Percentiles rank a stretch among this genome's conserved stretches.
These are phyloP conservation scores for Podaxis mareebaensis DNA, from an alignment of 768 basidiomycete species.

Conservation along the genomic window DNA sequence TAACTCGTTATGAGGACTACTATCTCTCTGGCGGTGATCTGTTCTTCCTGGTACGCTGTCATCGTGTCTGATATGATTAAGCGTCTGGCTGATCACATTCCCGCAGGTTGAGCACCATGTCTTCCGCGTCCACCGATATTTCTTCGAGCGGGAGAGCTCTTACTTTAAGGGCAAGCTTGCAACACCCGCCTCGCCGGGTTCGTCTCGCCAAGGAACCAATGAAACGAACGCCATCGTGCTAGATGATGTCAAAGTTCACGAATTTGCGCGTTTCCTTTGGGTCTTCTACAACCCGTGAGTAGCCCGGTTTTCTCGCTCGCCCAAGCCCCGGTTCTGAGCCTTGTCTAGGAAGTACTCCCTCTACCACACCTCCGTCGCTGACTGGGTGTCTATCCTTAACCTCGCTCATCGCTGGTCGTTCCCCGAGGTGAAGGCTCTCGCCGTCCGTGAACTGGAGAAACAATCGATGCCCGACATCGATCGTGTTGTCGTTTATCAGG, in stretches of 20 bases:
- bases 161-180: conserved; percentile 42
- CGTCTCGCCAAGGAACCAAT: conserved; percentile 33
- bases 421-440: conserved; percentile 48
- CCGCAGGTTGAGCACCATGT: conserved; percentile 54
- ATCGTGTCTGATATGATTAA: background rate
- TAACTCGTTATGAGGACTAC: conserved; percentile 37
- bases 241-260: conserved; percentile 31
- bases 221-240: conserved; percentile 45
- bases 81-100: background rate
- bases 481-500: conserved; percentile 58
- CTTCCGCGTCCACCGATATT: conserved; percentile 61
- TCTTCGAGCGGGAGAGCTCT: conserved; percentile 61
- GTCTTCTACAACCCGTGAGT: conserved; percentile 58
- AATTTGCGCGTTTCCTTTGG: conserved; percentile 52
- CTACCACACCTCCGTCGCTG: conserved; percentile 47
- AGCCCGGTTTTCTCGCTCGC: background rate
- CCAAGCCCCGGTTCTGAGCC: background rate
- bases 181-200: conserved; percentile 30
- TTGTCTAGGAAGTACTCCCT: conserved; percentile 52
- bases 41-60: conserved; percentile 46
- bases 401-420: conserved; percentile 61
- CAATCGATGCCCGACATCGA: conserved; percentile 45
- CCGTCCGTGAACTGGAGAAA: conserved; percentile 55
- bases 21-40: conserved; percentile 58
- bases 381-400: conserved; percentile 56